Percentiles rank a stretch among this genome's conserved stretches.
Conservation (phyloP, 176 grass and related monocot genomes). For the Ensete glaucum region DNA sequence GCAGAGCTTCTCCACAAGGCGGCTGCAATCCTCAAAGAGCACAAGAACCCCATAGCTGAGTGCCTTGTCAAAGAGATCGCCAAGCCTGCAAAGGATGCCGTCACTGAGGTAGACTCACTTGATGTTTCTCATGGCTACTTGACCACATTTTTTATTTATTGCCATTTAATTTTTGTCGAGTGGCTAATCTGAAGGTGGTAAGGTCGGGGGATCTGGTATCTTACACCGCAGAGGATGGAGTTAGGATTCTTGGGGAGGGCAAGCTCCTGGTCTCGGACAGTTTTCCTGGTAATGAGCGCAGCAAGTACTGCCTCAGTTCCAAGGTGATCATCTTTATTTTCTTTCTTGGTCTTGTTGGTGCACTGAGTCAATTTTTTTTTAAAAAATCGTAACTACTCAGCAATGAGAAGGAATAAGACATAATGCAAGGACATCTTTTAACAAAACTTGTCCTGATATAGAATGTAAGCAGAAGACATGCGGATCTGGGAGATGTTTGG, state of each 20-base stretch:
- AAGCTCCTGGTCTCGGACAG: conserved; percentile 94
- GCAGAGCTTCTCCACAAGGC: conserved; percentile 89
- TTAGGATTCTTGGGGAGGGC: conserved; percentile 82
- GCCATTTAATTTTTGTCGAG: not conserved
- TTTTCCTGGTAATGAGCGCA: conserved; percentile 90
- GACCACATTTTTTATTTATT: not conserved
- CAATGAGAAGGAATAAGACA: too few relatives aligned
- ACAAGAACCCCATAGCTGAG: conserved; percentile 68
- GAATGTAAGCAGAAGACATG: not conserved
- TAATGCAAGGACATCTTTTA: not conserved
- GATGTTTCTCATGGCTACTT: not conserved
- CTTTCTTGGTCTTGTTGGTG: not conserved
- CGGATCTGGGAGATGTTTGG: not conserved
- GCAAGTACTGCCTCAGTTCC: conserved; percentile 88
- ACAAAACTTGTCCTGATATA: not conserved
- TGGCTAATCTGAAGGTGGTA: conserved; percentile 49
- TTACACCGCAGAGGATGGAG: conserved; percentile 93
- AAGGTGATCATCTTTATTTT: conserved; percentile 42
- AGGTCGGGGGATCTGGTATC: conserved; percentile 88
- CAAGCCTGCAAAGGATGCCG: conserved; percentile 93
- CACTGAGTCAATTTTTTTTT: too few relatives aligned
- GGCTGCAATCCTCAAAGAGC: conserved; percentile 76
- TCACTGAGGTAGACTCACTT: conserved; percentile 49
- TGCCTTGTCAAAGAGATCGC: conserved; percentile 97
- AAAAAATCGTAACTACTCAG: too few relatives aligned